These are phyloP conservation scores for Pestalotiopsis sp. DNA, from an alignment of 2,329 filamentous ascomycete genomes.

Conservation along the genomic window DNA sequence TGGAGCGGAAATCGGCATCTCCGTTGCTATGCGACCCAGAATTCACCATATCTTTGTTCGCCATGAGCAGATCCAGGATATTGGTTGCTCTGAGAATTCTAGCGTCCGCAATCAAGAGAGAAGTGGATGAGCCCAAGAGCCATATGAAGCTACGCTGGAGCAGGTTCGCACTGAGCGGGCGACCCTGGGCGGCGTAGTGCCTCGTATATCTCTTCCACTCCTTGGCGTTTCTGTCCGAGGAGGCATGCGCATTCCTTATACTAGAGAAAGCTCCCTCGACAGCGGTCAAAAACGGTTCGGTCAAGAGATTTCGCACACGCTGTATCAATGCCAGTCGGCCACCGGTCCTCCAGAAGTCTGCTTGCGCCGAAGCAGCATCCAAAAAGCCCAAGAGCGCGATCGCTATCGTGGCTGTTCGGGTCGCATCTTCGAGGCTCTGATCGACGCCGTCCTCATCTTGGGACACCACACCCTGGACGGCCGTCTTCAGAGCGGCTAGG, in stretches of 20 bases:
- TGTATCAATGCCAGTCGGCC: conserved; percentile 76
- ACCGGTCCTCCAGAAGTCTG: conserved; percentile 77
- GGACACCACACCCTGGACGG: conserved; percentile 57
- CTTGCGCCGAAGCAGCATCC: conserved; percentile 76
- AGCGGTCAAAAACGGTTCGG: conserved; percentile 81
- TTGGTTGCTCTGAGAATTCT: conserved; percentile 62
- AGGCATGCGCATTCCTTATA: conserved; percentile 75
- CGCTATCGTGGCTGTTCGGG: conserved; percentile 73
- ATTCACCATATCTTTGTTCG: conserved; percentile 51
- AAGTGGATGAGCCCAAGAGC: conserved; percentile 78
- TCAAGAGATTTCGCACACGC: conserved; percentile 72
- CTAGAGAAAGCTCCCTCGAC: conserved; percentile 90
- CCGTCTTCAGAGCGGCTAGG: conserved; percentile 68
- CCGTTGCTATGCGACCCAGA: conserved; percentile 41
- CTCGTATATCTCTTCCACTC: conserved; percentile 89
- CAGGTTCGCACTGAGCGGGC: conserved; percentile 88
- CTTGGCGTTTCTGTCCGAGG: conserved; percentile 65
- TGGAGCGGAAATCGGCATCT: conserved; percentile 56
- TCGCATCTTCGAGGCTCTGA: conserved; percentile 66
- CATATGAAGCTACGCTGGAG: conserved; percentile 87
- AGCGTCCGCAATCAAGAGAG: conserved; percentile 68
- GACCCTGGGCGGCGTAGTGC: conserved; percentile 77
- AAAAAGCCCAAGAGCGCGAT: conserved; percentile 91
- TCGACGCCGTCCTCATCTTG: conserved; percentile 58
- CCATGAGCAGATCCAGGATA: conserved; percentile 75